Evolutionary conservation across 2,329 filamentous ascomycete genomes (phyloP), one percentile per base, ranked within the genome.

Genomic region (Hysterium pulicare): DNA sequence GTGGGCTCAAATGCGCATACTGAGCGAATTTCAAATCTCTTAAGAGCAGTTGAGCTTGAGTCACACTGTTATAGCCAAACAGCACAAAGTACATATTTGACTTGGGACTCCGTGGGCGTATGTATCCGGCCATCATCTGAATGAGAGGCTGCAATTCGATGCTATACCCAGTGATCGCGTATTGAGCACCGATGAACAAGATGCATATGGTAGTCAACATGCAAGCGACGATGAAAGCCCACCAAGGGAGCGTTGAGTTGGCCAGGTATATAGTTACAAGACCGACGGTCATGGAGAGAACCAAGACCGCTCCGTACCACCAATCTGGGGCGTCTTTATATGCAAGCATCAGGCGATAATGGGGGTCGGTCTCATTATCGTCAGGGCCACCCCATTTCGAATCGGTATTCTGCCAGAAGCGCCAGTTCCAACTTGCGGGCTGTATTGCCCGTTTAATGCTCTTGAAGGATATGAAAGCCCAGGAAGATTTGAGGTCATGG

Each of bases 21-120:
- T 70, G 67, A 1, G 55, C 66, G 1, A 71, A 49, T 47, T 71
- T 70, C 16, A 71, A 57, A 44, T 64, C 61, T 9, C 40, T 33
- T 3, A 38, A 36, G 4, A 54, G 31, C 15, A 38, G 33, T 33
- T 41, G 33, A 5, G 54, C 54, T 21, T 65, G 54, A 16, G 67
- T 51, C 11, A 59, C 51, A 23, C 61, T 50, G 10, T 59, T 66
- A 45, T 69, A 66, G 8, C 50, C 46, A 21, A 65, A 58, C 4
- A 62, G 57, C 17, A 61, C 67, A 53, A 74, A 74, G 51, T 72
- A 72, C 59, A 74, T 67, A 44, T 73, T 38, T 16, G 46, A 26
- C 4, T 73, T 48, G 2, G 63, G 69, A 28, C 55, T 58, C 2
- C 64, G 59, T 0, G 67, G 51, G 21, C 41, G 53, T 32, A 53